These are phyloP conservation scores for Calonectria fujianensis DNA, from an alignment of 2,329 filamentous ascomycete genomes.

Conservation along the genomic window DNA sequence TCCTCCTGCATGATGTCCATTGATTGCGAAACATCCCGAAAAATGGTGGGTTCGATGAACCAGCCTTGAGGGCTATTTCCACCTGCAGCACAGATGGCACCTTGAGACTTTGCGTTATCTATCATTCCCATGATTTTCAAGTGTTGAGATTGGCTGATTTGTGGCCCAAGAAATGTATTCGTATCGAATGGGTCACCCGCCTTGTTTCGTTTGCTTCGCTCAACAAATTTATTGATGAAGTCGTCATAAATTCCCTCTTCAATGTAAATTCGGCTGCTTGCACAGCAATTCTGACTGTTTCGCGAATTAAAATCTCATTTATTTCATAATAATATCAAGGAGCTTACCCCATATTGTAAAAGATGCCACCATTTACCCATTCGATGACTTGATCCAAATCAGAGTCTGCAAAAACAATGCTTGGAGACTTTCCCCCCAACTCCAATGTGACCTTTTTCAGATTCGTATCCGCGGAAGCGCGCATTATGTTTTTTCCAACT, in stretches of 20 bases:
- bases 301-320: too few relatives aligned
- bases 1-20: conserved; percentile 16
- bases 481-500: not conserved
- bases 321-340: not conserved
- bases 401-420: not conserved
- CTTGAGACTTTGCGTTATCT: not conserved
- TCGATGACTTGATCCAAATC: conserved; percentile 7
- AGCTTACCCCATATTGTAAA: conserved; percentile 11
- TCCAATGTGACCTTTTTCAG: conserved; percentile 7
- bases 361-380: conserved; percentile 14
- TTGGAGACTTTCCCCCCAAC: conserved; percentile 8
- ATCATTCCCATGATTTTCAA: conserved; percentile 8
- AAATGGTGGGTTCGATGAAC: conserved; percentile 3
- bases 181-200: not conserved
- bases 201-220: conserved; percentile 3
- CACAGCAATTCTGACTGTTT: conserved; percentile 6
- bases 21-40: conserved; percentile 3
- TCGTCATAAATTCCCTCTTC: not conserved
- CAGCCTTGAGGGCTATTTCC: conserved; percentile 6
- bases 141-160: not conserved
- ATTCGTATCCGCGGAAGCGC: not conserved
- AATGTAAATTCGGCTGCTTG: conserved; percentile 6
- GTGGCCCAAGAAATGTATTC: conserved; percentile 3
- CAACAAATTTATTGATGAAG: not conserved
- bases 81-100: conserved; percentile 3